phyloP scores from a whole-genome alignment of 495 filamentous ascomycete species.

The Trichocladium antarcticum region DNA sequence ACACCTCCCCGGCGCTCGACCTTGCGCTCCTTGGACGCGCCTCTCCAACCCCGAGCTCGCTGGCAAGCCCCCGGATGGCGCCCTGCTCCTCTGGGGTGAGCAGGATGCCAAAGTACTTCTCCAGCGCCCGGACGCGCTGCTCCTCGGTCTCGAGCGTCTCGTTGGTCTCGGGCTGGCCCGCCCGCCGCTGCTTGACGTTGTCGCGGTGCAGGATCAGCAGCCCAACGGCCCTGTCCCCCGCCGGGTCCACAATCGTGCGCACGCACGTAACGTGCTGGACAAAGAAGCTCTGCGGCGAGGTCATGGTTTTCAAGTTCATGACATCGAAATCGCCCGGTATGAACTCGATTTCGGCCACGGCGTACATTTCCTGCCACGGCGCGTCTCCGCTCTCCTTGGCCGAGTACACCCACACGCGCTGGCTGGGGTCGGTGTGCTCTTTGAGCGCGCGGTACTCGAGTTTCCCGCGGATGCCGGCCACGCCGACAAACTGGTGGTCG shows the following conservation, averaged over 20 bases:
- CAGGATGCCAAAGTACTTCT: slow-evolving; percentile 45
- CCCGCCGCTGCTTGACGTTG: slow-evolving; percentile 47
- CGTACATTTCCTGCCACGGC: slow-evolving; percentile 33
- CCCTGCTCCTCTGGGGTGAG: slow-evolving; percentile 39
- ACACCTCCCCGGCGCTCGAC: neutral
- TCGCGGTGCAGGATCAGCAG: slow-evolving; percentile 46
- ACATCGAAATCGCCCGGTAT: slow-evolving; percentile 40
- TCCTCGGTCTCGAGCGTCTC: slow-evolving; percentile 39
- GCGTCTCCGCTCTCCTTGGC: slow-evolving; percentile 11
- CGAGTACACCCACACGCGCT: slow-evolving; percentile 36
- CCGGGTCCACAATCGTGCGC: slow-evolving; percentile 33
- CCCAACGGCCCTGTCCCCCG: slow-evolving; percentile 7
- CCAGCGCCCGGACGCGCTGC: slow-evolving; percentile 42
- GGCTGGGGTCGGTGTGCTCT: slow-evolving; percentile 20
- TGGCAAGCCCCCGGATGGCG: slow-evolving; percentile 44
- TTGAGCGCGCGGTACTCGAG: slow-evolving; percentile 21
- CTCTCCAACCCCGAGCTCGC: slow-evolving; percentile 36
- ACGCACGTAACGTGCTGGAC: slow-evolving; percentile 32
- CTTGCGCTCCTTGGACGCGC: slow-evolving; percentile 1
- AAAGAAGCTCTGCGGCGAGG: slow-evolving; percentile 31
- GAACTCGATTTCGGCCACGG: slow-evolving; percentile 37
- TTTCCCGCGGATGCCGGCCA: neutral
- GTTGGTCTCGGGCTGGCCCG: slow-evolving; percentile 39
- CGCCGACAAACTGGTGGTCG: slow-evolving; percentile 9
- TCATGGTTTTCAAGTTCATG: slow-evolving; percentile 47